Evolutionary conservation across 2,329 filamentous ascomycete genomes (phyloP), one percentile per base, ranked within the genome.

Genomic region (Cladophialophora bantiana): DNA sequence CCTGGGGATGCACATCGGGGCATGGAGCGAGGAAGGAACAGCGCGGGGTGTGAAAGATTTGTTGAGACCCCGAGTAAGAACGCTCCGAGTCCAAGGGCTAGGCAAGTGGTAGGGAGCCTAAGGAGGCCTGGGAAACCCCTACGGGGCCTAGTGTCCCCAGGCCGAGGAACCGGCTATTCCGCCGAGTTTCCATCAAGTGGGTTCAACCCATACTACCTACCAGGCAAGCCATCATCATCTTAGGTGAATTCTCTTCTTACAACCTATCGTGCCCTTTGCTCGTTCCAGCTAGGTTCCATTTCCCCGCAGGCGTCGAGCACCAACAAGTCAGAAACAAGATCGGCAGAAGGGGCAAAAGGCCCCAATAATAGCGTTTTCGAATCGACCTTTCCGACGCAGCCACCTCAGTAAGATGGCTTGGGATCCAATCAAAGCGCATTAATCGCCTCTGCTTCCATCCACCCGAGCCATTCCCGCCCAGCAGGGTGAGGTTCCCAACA

Each of bases 401-500:
- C 13, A 60, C 26, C 57, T 13, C 38, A 32, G 20, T 20, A 7
- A 45, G 20, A 62, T 10, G 40, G 32, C 18, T 53, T 35, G 18
- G 20, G 32, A 15, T 7, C 60, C 60, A 55, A 62, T 56, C 52
- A 45, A 12, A 48, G 20, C 54, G 34, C 32, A 26, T n/a, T n/a
- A 12, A n/a, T 13, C 40, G 53, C 31, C 32, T 53, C 45, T 13
- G 20, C 50, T 56, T 66, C 64, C 64, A 60, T 66, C 59, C 38
- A 65, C 56, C 66, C 66, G 66, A 68, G 50, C 59, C 56, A 56
- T 34, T 45, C 26, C 66, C 66, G 66, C 48, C 52, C 52, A 50
- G 36, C 40, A 15, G 18, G 45, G 45, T 50, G 18, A 5, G 18
- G 12, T 31, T 31, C 40, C 18, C 9, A n/a, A 40, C 48, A 38